phyloP scores from a whole-genome alignment of 495 filamentous ascomycete genomes.

The Clohesyomyces aquaticus region DNA sequence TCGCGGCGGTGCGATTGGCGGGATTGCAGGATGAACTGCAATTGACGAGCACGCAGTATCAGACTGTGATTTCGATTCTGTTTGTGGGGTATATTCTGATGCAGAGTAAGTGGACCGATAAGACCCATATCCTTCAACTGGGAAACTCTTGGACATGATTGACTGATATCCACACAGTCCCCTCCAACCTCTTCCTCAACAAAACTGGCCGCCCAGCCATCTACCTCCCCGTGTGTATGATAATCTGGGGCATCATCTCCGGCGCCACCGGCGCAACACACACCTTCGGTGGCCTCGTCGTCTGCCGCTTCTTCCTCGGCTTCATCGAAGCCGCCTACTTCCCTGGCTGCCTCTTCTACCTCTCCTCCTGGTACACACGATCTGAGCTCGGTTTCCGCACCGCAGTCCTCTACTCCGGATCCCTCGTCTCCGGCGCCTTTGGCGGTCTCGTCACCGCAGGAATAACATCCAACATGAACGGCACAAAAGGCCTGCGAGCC shows the following conservation, averaged over 20 bases:
- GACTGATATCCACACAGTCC: too few relatives aligned
- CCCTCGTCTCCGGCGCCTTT: conserved; percentile 49
- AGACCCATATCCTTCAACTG: too few relatives aligned
- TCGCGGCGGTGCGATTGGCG: conserved; percentile 57
- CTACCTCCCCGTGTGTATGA: conserved; percentile 52
- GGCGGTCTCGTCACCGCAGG: conserved; percentile 49
- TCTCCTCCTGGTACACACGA: conserved; percentile 65
- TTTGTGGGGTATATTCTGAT: conserved; percentile 69
- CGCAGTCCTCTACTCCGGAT: conserved; percentile 54
- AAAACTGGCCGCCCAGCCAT: conserved; percentile 52
- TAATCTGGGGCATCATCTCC: conserved; percentile 57
- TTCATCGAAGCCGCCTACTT: conserved; percentile 47
- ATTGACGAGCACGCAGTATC: conserved; percentile 55
- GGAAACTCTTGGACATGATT: too few relatives aligned
- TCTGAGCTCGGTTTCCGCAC: conserved; percentile 62
- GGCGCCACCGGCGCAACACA: conserved; percentile 55
- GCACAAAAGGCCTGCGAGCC: conserved; percentile 52
- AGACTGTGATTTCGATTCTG: conserved; percentile 67
- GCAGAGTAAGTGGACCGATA: conserved; percentile 25
- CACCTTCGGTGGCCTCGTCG: conserved; percentile 58
- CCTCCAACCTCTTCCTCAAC: conserved; percentile 64
- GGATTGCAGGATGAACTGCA: conserved; percentile 57
- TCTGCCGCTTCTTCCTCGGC: conserved; percentile 54
- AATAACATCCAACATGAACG: conserved; percentile 44
- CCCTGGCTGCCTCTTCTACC: conserved; percentile 45